phyloP scores from a whole-genome alignment of 176 grass and related monocot genomes.

The Bothriochloa decipiens region DNA sequence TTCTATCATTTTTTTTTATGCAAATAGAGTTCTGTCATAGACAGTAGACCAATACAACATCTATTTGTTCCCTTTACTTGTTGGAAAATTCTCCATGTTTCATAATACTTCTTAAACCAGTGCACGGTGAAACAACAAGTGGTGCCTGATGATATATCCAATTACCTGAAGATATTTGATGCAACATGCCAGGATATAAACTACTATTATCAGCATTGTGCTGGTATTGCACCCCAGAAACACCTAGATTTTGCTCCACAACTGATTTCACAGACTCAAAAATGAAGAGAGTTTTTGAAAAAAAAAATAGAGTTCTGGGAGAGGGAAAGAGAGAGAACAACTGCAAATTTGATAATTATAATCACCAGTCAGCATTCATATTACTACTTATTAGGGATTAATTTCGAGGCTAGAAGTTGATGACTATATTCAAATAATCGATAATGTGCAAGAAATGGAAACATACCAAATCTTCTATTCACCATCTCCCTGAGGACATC shows the following conservation, averaged over 20 bases:
- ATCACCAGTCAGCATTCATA: neutral
- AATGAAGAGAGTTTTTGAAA: neutral
- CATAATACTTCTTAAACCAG: neutral
- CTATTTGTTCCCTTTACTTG: neutral
- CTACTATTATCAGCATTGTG: neutral
- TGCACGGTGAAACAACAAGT: neutral
- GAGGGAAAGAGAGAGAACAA: neutral
- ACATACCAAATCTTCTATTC: constrained; percentile 64
- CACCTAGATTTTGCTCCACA: neutral
- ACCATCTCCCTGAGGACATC: constrained; percentile 56
- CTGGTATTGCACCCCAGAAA: neutral
- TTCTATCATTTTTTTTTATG: neutral
- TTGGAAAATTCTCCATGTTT: neutral
- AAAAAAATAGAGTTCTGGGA: neutral
- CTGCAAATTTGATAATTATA: neutral
- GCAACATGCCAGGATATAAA: neutral
- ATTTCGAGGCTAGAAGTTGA: neutral
- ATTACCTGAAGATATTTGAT: neutral
- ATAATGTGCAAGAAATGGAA: neutral
- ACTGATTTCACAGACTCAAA: neutral
- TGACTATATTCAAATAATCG: neutral
- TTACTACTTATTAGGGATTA: too few relatives aligned
- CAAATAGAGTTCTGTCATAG: neutral
- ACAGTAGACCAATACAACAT: neutral
- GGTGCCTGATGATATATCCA: neutral